Percentiles rank a stretch among this genome's conserved stretches.
These are phyloP conservation scores for Claviceps lovelessii DNA, from an alignment of 2,329 filamentous ascomycete genomes.

Conservation along the genomic window DNA sequence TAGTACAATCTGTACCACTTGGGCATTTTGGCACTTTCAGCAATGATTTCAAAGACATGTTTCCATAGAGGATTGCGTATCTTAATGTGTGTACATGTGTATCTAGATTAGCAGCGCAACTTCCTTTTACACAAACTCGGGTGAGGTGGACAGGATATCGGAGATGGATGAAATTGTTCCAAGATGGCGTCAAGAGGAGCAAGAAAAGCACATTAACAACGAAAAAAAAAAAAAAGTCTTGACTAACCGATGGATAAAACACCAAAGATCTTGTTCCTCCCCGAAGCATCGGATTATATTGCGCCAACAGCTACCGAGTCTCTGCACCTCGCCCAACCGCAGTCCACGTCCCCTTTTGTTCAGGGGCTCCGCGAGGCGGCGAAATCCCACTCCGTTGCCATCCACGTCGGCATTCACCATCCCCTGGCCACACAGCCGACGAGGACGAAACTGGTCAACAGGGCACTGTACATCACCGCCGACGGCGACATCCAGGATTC, in stretches of 20 bases:
- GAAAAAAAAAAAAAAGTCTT: too few relatives aligned
- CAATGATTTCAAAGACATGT: not conserved
- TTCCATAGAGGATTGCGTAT: not conserved
- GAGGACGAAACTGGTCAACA: constrained; percentile 30
- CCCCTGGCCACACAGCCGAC: constrained; percentile 21
- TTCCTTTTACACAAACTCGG: not conserved
- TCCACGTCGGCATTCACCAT: constrained; percentile 82
- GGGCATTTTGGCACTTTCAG: not conserved
- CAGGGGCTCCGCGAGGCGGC: constrained; percentile 59
- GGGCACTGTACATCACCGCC: constrained; percentile 36
- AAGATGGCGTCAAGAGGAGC: not conserved
- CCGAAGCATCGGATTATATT: constrained; percentile 86
- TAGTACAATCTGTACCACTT: not conserved
- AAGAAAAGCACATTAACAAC: not conserved
- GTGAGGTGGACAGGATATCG: too few relatives aligned
- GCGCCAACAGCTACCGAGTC: constrained; percentile 53
- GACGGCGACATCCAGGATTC: constrained; percentile 27
- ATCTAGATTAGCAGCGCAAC: not conserved
- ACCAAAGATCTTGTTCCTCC: constrained; percentile 64
- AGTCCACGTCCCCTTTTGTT: constrained; percentile 57
- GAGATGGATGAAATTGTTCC: too few relatives aligned
- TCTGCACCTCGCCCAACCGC: constrained; percentile 53
- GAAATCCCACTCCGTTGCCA: constrained; percentile 48
- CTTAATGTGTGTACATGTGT: too few relatives aligned
- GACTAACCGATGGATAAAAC: not conserved